Conservation (phyloP, 2,329 filamentous ascomycete species). For the Hypoxylon sp. region DNA sequence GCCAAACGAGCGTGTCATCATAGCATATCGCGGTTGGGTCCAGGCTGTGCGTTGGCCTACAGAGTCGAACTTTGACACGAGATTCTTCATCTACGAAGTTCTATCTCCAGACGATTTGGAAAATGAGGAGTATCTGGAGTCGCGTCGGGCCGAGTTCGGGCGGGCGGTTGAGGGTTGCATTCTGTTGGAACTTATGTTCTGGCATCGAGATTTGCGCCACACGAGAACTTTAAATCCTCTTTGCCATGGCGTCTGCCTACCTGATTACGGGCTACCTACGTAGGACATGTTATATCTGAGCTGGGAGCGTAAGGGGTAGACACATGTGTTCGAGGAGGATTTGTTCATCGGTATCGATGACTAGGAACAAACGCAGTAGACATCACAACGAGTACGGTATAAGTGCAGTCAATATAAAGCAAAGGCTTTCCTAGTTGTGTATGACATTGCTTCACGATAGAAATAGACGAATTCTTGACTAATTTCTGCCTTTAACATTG, state of each 20-base stretch:
- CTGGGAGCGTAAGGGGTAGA: not conserved
- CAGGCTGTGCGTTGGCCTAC: not conserved
- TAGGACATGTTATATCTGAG: not conserved
- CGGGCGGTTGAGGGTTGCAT: not conserved
- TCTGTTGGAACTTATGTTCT: slow-evolving; percentile 14
- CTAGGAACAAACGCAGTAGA: not conserved
- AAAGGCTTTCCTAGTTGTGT: not conserved
- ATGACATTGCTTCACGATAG: not conserved
- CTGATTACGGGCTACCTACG: slow-evolving; percentile 26
- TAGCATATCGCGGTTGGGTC: too few species aligned
- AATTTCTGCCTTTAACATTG: too few species aligned
- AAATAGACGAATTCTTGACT: not conserved
- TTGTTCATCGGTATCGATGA: not conserved
- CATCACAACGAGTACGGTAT: not conserved
- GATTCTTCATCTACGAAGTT: slow-evolving; percentile 25
- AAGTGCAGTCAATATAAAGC: not conserved
- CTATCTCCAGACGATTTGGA: not conserved
- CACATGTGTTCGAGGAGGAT: not conserved
- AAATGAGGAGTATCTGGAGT: slow-evolving; percentile 1
- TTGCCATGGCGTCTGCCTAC: slow-evolving; percentile 30
- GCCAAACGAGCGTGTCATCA: too few species aligned
- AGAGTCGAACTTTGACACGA: not conserved
- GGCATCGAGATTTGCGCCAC: slow-evolving; percentile 6
- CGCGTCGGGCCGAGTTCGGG: not conserved
- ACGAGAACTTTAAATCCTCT: not conserved